Evolutionary conservation across 371 early-diverging fungal species (phyloP).

Genomic region (Chytridium lagenaria): DNA sequence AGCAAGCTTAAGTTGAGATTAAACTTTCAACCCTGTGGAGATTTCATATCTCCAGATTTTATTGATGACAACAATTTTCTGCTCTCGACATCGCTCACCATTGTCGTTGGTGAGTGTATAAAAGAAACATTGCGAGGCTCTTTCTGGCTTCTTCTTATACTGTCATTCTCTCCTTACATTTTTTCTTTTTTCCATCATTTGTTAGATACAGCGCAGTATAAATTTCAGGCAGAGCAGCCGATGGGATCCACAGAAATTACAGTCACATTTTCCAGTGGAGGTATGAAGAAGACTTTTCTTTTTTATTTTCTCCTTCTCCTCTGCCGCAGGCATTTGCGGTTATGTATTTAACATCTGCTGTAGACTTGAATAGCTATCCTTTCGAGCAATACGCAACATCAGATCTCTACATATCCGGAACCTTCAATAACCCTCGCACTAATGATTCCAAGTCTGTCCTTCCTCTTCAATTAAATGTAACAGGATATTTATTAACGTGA

Average conservation of each 20-base stretch:
- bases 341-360: background rate
- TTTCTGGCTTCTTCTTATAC: too few species aligned
- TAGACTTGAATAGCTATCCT: constrained; percentile 44
- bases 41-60: constrained; percentile 3
- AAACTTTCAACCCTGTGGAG: constrained; percentile 20
- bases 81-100: background rate
- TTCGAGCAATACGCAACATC: constrained; percentile 35
- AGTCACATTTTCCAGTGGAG: background rate
- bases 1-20: constrained; percentile 2
- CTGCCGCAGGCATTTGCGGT: background rate
- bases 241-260: constrained; percentile 7
- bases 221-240: background rate
- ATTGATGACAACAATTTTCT: constrained; percentile 4
- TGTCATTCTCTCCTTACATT: background rate
- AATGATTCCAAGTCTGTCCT: background rate
- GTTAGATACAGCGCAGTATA: constrained; percentile 6
- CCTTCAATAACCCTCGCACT: constrained; percentile 1
- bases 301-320: constrained; percentile 17
- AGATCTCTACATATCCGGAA: constrained; percentile 11
- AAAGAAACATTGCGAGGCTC: background rate
- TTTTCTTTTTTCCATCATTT: background rate
- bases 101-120: background rate
- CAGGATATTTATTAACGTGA: constrained; percentile 1
- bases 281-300: too few species aligned
- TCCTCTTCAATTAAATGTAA: constrained; percentile 6